These are phyloP conservation scores for Exophiala lecanii-corni DNA, from an alignment of 2,329 filamentous ascomycete genomes.

Conservation along the genomic window DNA sequence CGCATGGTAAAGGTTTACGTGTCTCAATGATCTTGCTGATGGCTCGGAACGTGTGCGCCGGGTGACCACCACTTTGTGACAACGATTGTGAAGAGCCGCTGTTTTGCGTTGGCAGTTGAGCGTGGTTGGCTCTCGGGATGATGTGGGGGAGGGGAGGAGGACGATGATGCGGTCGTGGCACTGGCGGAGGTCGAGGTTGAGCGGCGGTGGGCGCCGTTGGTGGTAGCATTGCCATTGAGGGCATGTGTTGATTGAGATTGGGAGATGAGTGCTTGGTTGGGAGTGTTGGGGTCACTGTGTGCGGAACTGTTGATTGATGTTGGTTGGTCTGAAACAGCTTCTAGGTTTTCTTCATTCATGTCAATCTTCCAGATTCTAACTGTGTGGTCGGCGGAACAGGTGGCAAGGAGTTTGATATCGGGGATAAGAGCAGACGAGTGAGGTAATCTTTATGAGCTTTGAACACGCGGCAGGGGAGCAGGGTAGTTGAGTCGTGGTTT, in stretches of 20 bases:
- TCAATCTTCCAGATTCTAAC: slow-evolving; percentile 96
- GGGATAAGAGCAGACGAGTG: slow-evolving; percentile 83
- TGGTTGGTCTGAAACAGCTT: slow-evolving; percentile 16
- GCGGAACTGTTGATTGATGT: neutral
- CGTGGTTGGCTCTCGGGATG: slow-evolving; percentile 1
- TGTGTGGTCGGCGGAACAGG: slow-evolving; percentile 88
- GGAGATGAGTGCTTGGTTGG: neutral
- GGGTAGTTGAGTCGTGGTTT: slow-evolving; percentile 72
- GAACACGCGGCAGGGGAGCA: slow-evolving; percentile 84
- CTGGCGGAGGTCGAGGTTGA: slow-evolving; percentile 2
- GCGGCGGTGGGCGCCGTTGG: neutral
- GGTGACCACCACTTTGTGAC: neutral
- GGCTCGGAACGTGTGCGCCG: slow-evolving; percentile 12
- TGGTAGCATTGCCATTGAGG: slow-evolving; percentile 2
- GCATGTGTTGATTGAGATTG: slow-evolving; percentile 5
- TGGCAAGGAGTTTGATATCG: slow-evolving; percentile 89
- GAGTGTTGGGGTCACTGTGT: slow-evolving; percentile 1
- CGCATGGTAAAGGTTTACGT: slow-evolving; percentile 59
- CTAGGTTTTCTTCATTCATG: slow-evolving; percentile 48
- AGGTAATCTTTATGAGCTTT: slow-evolving; percentile 89
- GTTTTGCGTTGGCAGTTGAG: neutral
- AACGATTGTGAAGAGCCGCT: slow-evolving; percentile 11
- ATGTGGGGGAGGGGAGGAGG: neutral
- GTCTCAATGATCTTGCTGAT: slow-evolving; percentile 21
- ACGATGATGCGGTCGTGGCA: neutral